Percentiles rank a stretch among this genome's conserved stretches.
Evolutionary conservation across 2,329 filamentous ascomycete species (phyloP).

Genomic region (Phialophora verrucosa): DNA sequence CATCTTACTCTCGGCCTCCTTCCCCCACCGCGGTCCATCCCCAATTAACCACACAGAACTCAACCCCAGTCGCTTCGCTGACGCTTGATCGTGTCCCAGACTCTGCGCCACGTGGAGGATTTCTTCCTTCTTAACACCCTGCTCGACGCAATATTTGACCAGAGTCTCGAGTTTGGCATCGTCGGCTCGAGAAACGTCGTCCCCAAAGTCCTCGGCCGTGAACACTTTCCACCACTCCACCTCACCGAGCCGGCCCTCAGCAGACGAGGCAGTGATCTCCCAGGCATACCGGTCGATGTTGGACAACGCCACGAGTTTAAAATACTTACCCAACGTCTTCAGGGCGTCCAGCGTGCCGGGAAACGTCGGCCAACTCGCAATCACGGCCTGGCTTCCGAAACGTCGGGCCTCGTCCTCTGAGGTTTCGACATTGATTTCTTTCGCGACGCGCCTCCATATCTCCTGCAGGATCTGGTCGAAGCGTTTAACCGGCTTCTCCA

Average conservation of each 20-base stretch:
- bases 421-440: slow-evolving; percentile 40
- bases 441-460: slow-evolving; percentile 47
- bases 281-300: slow-evolving; percentile 64
- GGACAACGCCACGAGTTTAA: slow-evolving; percentile 62
- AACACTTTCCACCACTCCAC: slow-evolving; percentile 53
- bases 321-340: slow-evolving; percentile 54
- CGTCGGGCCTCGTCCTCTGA: slow-evolving; percentile 46
- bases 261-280: slow-evolving; percentile 49
- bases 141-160: slow-evolving; percentile 58
- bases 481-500: slow-evolving; percentile 59
- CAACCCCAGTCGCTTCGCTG: slow-evolving; percentile 65
- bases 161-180: slow-evolving; percentile 46
- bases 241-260: slow-evolving; percentile 64
- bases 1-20: slow-evolving; percentile 38
- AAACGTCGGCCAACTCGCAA: slow-evolving; percentile 62
- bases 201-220: slow-evolving; percentile 75
- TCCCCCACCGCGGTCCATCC: slow-evolving; percentile 39
- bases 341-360: slow-evolving; percentile 62
- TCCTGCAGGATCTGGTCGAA: slow-evolving; percentile 66
- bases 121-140: slow-evolving; percentile 62
- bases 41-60: slow-evolving; percentile 61
- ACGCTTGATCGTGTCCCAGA: slow-evolving; percentile 69
- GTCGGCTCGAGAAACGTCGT: slow-evolving; percentile 46
- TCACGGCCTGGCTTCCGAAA: slow-evolving; percentile 54
- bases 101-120: slow-evolving; percentile 73